phyloP scores from a whole-genome alignment of 352 stramenopile species.

The Globisporangium acanthophoron region DNA sequence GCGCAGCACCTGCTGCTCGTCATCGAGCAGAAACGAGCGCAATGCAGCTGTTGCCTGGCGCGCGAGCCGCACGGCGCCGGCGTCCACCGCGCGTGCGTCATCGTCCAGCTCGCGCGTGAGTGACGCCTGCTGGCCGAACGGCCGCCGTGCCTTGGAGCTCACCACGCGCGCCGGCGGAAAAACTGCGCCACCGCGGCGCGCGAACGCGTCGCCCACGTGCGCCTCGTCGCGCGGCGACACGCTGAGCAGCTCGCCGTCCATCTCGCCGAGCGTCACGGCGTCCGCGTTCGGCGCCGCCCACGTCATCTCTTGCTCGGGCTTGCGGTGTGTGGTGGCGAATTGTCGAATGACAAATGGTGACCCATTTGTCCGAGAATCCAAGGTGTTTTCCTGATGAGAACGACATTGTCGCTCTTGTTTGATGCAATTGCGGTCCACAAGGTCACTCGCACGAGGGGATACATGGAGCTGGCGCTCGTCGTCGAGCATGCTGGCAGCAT shows the following conservation, averaged over 20 bases:
- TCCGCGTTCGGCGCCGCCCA: constrained; percentile 59
- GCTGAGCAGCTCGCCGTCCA: constrained; percentile 68
- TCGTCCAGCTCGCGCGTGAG: constrained; percentile 39
- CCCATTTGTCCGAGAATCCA: neutral
- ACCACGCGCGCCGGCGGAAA: constrained; percentile 50
- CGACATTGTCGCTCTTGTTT: neutral
- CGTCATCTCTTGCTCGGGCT: constrained; percentile 25
- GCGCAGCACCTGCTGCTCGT: constrained; percentile 52
- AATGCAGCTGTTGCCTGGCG: constrained; percentile 20
- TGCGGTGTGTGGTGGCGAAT: neutral
- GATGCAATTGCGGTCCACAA: neutral
- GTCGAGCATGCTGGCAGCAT: constrained; percentile 13
- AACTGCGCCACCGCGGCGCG: constrained; percentile 48
- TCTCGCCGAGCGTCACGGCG: constrained; percentile 73
- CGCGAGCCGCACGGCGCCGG: constrained; percentile 36
- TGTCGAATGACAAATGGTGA: neutral
- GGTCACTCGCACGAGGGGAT: neutral
- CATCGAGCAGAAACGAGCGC: constrained; percentile 49
- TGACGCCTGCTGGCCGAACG: constrained; percentile 54
- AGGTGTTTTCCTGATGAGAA: no score
- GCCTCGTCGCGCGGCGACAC: constrained; percentile 48
- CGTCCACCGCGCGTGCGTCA: constrained; percentile 25
- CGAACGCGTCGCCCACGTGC: constrained; percentile 60
- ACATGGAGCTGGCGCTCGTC: constrained; percentile 19
- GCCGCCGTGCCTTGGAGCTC: constrained; percentile 40